Conservation (phyloP, 2,329 filamentous ascomycete species). For the Claviceps maximensis region DNA sequence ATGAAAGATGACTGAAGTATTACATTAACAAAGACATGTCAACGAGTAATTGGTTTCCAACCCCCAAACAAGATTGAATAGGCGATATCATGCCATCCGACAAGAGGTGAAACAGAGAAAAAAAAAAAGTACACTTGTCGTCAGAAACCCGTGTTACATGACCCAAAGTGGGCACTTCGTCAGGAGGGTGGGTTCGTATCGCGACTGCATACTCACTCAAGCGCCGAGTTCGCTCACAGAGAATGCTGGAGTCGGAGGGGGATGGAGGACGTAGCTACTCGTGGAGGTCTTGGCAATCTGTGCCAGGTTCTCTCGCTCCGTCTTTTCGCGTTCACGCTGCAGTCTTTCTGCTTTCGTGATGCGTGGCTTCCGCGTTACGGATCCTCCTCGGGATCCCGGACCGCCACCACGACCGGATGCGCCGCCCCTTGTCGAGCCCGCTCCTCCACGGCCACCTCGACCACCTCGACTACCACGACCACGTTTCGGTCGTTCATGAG, state of each 20-base stretch:
- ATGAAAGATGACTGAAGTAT: neutral
- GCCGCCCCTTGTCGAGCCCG: slow-evolving; percentile 45
- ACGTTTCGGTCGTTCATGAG: slow-evolving; percentile 61
- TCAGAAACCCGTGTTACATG: no score
- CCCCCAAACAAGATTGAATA: neutral
- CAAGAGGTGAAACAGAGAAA: neutral
- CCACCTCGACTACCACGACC: slow-evolving; percentile 40
- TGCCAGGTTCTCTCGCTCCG: slow-evolving; percentile 49
- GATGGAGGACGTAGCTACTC: slow-evolving; percentile 24
- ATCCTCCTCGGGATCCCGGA: slow-evolving; percentile 63
- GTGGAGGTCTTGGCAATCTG: slow-evolving; percentile 25
- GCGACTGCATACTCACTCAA: slow-evolving; percentile 7
- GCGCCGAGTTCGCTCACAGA: slow-evolving; percentile 24
- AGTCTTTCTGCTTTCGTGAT: slow-evolving; percentile 78
- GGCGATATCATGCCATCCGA: neutral
- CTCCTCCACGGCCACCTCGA: slow-evolving; percentile 49
- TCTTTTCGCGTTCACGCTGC: slow-evolving; percentile 68
- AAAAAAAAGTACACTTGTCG: no score
- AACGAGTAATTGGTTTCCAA: neutral
- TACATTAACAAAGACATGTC: neutral
- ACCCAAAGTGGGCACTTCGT: neutral
- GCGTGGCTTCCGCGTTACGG: slow-evolving; percentile 65
- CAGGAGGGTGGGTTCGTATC: neutral
- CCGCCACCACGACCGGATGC: slow-evolving; percentile 34
- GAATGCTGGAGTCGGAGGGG: slow-evolving; percentile 23